Base-by-base conservation (phyloP, 169 alveolate species). In the Theileria parva region DNA sequence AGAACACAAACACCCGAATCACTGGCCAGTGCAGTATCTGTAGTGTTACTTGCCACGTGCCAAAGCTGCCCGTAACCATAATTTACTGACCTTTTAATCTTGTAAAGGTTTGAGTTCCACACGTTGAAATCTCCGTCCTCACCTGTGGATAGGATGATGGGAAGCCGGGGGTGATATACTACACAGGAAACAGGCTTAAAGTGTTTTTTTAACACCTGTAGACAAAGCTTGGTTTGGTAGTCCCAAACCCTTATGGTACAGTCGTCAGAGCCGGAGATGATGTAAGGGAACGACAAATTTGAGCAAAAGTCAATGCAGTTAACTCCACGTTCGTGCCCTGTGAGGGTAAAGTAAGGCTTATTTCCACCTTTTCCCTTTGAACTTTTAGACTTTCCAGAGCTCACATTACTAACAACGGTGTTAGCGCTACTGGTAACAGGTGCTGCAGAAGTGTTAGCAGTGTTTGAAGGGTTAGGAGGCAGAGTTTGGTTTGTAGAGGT, bases 281-380 rank as follows among this genome's bases (percentile, higher is more conserved):
- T 79, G 88, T 96, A 97, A 0, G 99, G 98, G 72, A 95, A 94
- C 72, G 97, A 98, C 69, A 95, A 96, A 55, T 91, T 83, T 73
- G 84, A 63, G 63, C 88, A 86, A 70, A 79, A 81, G 19, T 85
- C 88, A 53, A 98, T 94, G 84, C 99, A 94, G 80, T 98, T 98
- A 30, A 98, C 99, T 15, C 99, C 99, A 53, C 97, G 93, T 72
- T 93, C 92, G 86, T 98, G 99, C 13, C 99, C 99, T 77, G 91
- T 81, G 59, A 98, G 93, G 57, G 99, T 94, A 88, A 95, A 97
- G 88, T 96, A 97, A 21, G 99, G 97, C 65, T 84, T 92, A 34
- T 93, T 86, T 53, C 92, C 95, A 27, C 93, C 91, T 5, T 92
- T 81, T 12, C 63, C 48, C 59, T 70, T 25, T 48, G 86, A 23